phyloP scores from a whole-genome alignment of 306 rosid species.

The Erythrophleum fordii region DNA sequence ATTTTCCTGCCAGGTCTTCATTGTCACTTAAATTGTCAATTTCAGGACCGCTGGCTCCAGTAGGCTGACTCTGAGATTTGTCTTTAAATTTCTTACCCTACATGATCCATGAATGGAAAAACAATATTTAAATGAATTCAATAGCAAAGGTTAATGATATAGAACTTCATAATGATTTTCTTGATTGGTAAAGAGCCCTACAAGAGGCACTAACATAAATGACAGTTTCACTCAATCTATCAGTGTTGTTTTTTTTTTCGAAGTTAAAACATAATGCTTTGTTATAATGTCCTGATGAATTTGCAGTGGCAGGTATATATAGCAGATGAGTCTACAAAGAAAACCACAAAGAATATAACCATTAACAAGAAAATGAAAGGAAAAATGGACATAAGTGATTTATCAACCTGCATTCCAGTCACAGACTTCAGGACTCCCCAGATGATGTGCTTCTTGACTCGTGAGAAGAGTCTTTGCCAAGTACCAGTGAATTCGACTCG shows the following conservation, averaged over 20 bases:
- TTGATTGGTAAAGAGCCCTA: slow-evolving; percentile 24
- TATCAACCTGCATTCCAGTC: slow-evolving; percentile 93
- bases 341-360: slow-evolving; percentile 1
- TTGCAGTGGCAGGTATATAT: slow-evolving; percentile 32
- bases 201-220: slow-evolving; percentile 11
- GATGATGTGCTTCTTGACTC: slow-evolving; percentile 95
- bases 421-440: slow-evolving; percentile 99
- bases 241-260: not conserved
- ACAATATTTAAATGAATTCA: slow-evolving; percentile 24
- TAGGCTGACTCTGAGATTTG: slow-evolving; percentile 67
- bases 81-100: slow-evolving; percentile 92
- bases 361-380: slow-evolving; percentile 5
- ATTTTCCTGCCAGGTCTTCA: slow-evolving; percentile 71
- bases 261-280: not conserved
- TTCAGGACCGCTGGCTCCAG: slow-evolving; percentile 57
- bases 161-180: slow-evolving; percentile 15
- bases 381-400: slow-evolving; percentile 28
- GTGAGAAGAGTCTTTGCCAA: slow-evolving; percentile 90
- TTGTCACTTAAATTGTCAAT: slow-evolving; percentile 65
- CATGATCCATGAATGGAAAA: slow-evolving; percentile 36
- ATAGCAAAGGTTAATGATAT: slow-evolving; percentile 25
- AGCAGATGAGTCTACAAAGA: slow-evolving; percentile 4
- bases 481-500: slow-evolving; percentile 88
- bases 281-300: not conserved
- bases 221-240: not conserved